Conservation (phyloP, 2,329 filamentous ascomycete species). For the Penicillium rolfsii region DNA sequence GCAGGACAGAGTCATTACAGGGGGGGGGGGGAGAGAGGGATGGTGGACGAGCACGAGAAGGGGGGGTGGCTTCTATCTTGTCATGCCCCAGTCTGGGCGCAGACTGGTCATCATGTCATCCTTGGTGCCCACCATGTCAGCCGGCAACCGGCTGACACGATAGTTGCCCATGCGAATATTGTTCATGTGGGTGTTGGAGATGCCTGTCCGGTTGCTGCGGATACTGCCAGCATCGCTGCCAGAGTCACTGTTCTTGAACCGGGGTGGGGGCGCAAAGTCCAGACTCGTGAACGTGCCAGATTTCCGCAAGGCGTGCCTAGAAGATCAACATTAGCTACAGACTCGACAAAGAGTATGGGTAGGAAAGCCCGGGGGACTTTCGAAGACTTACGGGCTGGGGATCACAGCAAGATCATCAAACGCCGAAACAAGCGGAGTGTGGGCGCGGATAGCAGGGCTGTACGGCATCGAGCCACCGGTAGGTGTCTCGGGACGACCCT, state of each 20-base stretch:
- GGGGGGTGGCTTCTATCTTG: constrained; percentile 25
- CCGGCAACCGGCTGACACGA: constrained; percentile 80
- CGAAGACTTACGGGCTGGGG: constrained; percentile 80
- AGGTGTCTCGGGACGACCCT: constrained; percentile 67
- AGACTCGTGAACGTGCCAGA: constrained; percentile 53
- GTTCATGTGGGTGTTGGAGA: constrained; percentile 69
- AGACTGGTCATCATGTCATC: constrained; percentile 66
- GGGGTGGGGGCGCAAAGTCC: constrained; percentile 54
- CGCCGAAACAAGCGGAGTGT: constrained; percentile 77
- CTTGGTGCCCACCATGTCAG: constrained; percentile 77
- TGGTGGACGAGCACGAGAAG: neutral
- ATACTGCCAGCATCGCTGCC: constrained; percentile 54
- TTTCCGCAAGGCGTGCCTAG: constrained; percentile 52
- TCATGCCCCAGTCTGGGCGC: constrained; percentile 60
- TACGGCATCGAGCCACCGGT: constrained; percentile 67
- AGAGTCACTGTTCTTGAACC: constrained; percentile 49
- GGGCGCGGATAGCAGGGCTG: constrained; percentile 70
- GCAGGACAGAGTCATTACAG: constrained; percentile 25
- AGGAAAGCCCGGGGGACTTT: neutral
- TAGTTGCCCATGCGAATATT: constrained; percentile 83
- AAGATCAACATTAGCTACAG: constrained; percentile 24
- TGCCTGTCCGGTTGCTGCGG: constrained; percentile 74
- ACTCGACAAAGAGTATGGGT: neutral
- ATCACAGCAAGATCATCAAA: constrained; percentile 85
- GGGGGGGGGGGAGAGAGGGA: constrained; percentile 7